These are phyloP conservation scores for Allium fistulosum DNA, from an alignment of 106 monocot species.

Conservation along the genomic window DNA sequence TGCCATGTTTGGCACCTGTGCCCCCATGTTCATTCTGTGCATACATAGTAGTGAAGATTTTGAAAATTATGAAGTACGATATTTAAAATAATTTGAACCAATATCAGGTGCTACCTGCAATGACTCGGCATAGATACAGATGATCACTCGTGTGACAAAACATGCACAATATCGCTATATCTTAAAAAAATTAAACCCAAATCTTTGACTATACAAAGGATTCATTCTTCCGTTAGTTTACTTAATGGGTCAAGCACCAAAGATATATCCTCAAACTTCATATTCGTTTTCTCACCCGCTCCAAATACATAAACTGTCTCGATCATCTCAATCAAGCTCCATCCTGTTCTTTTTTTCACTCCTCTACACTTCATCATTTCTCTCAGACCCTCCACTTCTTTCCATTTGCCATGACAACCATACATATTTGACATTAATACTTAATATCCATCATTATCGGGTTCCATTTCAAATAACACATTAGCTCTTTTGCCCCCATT, in stretches of 20 bases:
- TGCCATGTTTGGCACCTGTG: too few species aligned
- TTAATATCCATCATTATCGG: conserved; percentile 76
- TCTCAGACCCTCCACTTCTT: conserved; percentile 52
- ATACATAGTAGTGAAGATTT: too few species aligned
- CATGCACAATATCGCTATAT: too few species aligned
- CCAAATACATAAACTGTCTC: conserved; percentile 21
- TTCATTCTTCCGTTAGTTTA: conserved; percentile 1
- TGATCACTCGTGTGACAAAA: too few species aligned
- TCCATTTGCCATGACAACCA: conserved; percentile 44
- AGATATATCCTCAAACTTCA: conserved; percentile 8
- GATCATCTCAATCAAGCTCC: conserved; percentile 48
- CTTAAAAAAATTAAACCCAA: too few species aligned
- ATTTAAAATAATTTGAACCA: too few species aligned
- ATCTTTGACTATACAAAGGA: too few species aligned
- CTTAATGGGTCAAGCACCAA: not conserved
- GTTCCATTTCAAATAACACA: conserved; percentile 43
- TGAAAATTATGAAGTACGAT: too few species aligned
- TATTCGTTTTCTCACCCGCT: conserved; percentile 19
- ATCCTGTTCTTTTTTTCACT: conserved; percentile 47
- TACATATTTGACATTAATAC: conserved; percentile 66
- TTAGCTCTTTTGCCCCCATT: conserved; percentile 51
- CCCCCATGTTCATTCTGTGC: too few species aligned
- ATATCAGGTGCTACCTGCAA: too few species aligned
- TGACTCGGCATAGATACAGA: too few species aligned
- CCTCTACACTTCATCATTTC: conserved; percentile 35